Conservation (phyloP, 2,329 filamentous ascomycete genomes). For the Verticillium zaregamsianum region DNA sequence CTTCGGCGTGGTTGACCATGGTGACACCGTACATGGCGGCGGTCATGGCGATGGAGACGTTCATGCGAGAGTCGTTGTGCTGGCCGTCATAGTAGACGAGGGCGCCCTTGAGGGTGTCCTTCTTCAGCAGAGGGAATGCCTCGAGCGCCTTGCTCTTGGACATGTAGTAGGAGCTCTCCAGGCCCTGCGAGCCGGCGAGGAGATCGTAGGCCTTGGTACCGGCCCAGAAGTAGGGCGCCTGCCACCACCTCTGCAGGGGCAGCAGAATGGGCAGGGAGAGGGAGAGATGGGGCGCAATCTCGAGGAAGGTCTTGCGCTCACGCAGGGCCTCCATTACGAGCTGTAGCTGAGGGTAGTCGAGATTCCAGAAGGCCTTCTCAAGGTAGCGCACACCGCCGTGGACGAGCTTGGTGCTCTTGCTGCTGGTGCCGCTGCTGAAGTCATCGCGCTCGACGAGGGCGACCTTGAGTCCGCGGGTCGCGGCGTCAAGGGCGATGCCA, state of each 20-base stretch:
- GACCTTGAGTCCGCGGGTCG: constrained; percentile 73
- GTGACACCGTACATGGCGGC: constrained; percentile 76
- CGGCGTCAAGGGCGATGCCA: constrained; percentile 77
- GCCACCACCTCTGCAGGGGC: constrained; percentile 78
- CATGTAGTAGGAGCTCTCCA: constrained; percentile 79
- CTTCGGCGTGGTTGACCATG: constrained; percentile 76
- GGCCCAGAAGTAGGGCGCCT: constrained; percentile 69
- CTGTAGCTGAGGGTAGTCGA: constrained; percentile 79
- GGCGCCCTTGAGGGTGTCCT: constrained; percentile 68
- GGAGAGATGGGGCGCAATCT: constrained; percentile 78
- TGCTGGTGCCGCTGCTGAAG: constrained; percentile 77
- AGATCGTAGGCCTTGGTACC: constrained; percentile 77
- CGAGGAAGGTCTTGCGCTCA: constrained; percentile 78
- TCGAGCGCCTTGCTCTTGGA: constrained; percentile 73
- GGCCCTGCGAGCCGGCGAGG: constrained; percentile 74
- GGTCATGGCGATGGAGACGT: constrained; percentile 76
- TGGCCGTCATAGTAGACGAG: constrained; percentile 85
- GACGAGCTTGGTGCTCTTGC: constrained; percentile 83
- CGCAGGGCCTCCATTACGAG: constrained; percentile 78
- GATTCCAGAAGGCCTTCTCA: constrained; percentile 81
- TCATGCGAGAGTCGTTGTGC: constrained; percentile 86
- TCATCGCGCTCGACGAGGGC: constrained; percentile 80
- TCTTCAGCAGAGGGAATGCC: constrained; percentile 74
- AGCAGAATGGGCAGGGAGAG: constrained; percentile 81
- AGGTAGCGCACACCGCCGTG: constrained; percentile 82